These are phyloP conservation scores for Nymphaea thermarum DNA, from an alignment of 164 flowering plant species.

Conservation along the genomic window DNA sequence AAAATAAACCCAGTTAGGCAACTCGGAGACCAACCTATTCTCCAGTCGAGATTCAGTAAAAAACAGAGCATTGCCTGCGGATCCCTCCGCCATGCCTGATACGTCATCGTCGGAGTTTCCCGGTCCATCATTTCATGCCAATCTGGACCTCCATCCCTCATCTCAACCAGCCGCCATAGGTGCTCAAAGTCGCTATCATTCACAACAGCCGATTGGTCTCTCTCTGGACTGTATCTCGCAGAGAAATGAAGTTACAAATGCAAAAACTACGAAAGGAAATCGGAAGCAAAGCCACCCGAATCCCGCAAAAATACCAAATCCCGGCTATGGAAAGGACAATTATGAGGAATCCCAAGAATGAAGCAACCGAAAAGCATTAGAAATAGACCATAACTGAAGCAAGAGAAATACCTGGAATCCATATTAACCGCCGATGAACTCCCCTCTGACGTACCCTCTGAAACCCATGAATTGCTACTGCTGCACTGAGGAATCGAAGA, in stretches of 20 bases:
- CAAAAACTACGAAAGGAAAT: background rate
- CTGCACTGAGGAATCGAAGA: conserved; percentile 39
- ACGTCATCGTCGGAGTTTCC: conserved; percentile 50
- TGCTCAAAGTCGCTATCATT: conserved; percentile 46
- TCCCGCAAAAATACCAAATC: background rate
- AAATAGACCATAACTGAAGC: background rate
- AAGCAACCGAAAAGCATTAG: background rate
- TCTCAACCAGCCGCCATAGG: conserved; percentile 43
- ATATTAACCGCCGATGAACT: background rate
- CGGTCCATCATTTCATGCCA: conserved; percentile 83
- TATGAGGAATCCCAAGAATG: background rate
- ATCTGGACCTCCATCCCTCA: conserved; percentile 72
- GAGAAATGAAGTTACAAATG: background rate
- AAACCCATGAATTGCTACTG: conserved; percentile 27
- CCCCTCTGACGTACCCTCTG: conserved; percentile 14
- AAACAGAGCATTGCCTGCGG: conserved; percentile 27
- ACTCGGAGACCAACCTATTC: conserved; percentile 3
- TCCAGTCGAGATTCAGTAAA: background rate
- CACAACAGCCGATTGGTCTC: conserved; percentile 20
- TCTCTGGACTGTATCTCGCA: conserved; percentile 2
- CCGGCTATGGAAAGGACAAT: background rate
- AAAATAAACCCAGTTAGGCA: conserved; percentile 1
- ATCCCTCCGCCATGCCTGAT: conserved; percentile 84
- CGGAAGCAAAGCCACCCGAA: background rate
- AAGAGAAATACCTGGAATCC: background rate